These are phyloP conservation scores for Calonectria pteridis DNA, from an alignment of 2,329 filamentous ascomycete species.

Conservation along the genomic window DNA sequence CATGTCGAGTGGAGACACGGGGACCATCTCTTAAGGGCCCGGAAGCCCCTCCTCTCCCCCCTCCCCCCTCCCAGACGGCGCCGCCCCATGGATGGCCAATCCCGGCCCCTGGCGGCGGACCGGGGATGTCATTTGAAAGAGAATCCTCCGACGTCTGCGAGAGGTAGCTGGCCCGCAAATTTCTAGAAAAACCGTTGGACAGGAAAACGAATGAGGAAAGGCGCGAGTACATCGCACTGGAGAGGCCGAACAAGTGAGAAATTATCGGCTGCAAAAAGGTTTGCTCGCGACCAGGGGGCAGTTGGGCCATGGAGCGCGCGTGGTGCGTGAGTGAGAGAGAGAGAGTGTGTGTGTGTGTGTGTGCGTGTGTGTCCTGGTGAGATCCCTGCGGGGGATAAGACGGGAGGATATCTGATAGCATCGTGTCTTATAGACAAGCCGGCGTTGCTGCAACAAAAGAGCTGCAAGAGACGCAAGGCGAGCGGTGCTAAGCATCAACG, in stretches of 20 bases:
- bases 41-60: conserved; percentile 43
- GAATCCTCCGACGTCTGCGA: conserved; percentile 48
- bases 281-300: conserved; percentile 42
- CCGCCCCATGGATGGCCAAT: conserved; percentile 41
- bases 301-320: conserved; percentile 18
- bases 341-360: conserved; percentile 8
- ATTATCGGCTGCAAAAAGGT: conserved; percentile 44
- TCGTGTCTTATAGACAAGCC: conserved; percentile 20
- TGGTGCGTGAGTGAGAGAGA: conserved; percentile 3
- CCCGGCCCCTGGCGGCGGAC: conserved; percentile 40
- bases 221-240: conserved; percentile 28
- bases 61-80: conserved; percentile 36
- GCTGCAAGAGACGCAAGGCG: conserved; percentile 14
- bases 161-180: conserved; percentile 44
- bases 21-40: conserved; percentile 45
- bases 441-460: conserved; percentile 17
- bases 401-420: conserved; percentile 26
- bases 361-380: conserved; percentile 6
- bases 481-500: conserved; percentile 11
- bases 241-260: conserved; percentile 42
- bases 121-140: conserved; percentile 45
- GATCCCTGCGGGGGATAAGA: conserved; percentile 36
- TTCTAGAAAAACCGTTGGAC: conserved; percentile 50
- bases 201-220: conserved; percentile 39
- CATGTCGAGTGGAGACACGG: conserved; percentile 47